Evolutionary conservation across 495 filamentous ascomycete genomes (phyloP).

Genomic region (Entonaema liquescens): DNA sequence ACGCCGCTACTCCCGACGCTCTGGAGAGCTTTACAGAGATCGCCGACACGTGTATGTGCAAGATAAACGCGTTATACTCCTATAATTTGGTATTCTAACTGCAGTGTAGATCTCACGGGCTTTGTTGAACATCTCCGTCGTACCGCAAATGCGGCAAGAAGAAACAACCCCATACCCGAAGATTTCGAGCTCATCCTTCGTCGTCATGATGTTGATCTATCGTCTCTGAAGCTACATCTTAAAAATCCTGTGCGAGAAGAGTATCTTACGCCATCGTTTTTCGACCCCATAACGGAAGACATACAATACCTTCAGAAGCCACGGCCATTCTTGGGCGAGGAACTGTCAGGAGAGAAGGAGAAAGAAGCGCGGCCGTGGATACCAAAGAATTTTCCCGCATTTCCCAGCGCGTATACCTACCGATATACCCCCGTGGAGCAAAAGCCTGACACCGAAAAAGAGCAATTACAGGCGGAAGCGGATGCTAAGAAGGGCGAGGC

Average conservation of each 20-base stretch:
- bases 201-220: slow-evolving; percentile 48
- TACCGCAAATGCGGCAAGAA: slow-evolving; percentile 49
- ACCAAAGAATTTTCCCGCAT: slow-evolving; percentile 53
- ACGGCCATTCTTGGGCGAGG: slow-evolving; percentile 50
- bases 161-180: slow-evolving; percentile 47
- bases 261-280: slow-evolving; percentile 43
- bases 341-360: slow-evolving; percentile 55
- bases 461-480: slow-evolving; percentile 54
- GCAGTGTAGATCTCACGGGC: slow-evolving; percentile 46
- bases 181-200: slow-evolving; percentile 54
- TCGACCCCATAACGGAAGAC: slow-evolving; percentile 44
- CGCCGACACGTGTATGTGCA: slow-evolving; percentile 52
- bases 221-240: slow-evolving; percentile 50
- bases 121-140: slow-evolving; percentile 46
- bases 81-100: slow-evolving; percentile 16
- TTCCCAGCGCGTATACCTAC: slow-evolving; percentile 58
- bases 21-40: slow-evolving; percentile 53
- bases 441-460: slow-evolving; percentile 48
- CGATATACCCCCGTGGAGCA: slow-evolving; percentile 51
- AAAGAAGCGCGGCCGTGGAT: slow-evolving; percentile 54
- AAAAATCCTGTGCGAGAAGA: slow-evolving; percentile 51
- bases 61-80: background rate
- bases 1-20: slow-evolving; percentile 50
- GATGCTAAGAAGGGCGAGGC: slow-evolving; percentile 57
- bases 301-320: slow-evolving; percentile 40